Percentiles rank a stretch among this genome's conserved stretches.
These are phyloP conservation scores for Penicillium goetzii DNA, from an alignment of 495 filamentous ascomycete genomes.

Conservation along the genomic window DNA sequence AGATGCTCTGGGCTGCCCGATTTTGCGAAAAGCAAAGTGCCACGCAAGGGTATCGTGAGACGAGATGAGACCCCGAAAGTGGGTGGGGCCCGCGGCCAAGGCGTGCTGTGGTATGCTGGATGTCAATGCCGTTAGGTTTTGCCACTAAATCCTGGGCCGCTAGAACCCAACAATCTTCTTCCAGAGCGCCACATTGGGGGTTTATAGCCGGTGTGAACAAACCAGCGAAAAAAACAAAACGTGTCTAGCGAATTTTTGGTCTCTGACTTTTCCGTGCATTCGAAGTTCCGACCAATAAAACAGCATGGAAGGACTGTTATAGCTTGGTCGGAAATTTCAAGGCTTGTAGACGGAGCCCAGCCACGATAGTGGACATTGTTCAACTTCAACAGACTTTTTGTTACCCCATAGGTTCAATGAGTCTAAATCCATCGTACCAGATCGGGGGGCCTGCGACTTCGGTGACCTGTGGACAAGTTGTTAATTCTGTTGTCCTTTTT, in stretches of 20 bases:
- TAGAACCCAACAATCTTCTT: constrained; percentile 6
- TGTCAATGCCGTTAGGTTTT: constrained; percentile 34
- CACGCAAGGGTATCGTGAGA: constrained; percentile 15
- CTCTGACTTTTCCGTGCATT: not conserved
- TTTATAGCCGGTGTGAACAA: not conserved
- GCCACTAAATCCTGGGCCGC: constrained; percentile 23
- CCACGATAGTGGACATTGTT: not conserved
- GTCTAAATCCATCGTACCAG: not conserved
- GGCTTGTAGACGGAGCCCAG: not conserved
- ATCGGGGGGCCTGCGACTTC: not conserved
- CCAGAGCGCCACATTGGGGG: not conserved
- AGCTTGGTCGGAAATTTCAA: not conserved
- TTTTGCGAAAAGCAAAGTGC: constrained; percentile 11
- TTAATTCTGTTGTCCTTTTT: not conserved
- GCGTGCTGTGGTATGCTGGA: constrained; percentile 45
- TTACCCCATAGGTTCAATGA: not conserved
- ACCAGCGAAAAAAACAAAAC: not conserved
- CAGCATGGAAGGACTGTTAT: not conserved
- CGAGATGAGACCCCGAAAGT: constrained; percentile 17
- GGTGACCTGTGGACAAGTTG: not conserved
- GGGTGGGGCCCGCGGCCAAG: constrained; percentile 20
- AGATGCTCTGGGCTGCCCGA: not conserved
- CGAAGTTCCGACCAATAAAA: not conserved
- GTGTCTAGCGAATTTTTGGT: not conserved
- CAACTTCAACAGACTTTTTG: not conserved